These are phyloP conservation scores for Polyporus tsugae DNA, from an alignment of 1,284 basidiomycete genomes.

Conservation along the genomic window DNA sequence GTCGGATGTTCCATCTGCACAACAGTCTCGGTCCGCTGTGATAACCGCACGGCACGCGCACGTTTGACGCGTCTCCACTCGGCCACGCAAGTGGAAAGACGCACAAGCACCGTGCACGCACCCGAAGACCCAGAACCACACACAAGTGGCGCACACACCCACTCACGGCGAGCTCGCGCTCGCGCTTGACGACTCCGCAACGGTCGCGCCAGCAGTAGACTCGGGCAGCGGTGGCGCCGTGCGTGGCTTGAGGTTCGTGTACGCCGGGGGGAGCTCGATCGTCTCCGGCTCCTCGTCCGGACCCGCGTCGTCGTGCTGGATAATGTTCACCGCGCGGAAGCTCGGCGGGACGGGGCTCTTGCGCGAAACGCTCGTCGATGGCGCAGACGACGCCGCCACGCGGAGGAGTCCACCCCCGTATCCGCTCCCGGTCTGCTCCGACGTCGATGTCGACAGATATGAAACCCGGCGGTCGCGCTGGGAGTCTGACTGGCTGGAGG, in stretches of 20 bases:
- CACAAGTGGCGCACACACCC: background rate
- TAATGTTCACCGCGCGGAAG: constrained; percentile 77
- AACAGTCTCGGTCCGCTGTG: background rate
- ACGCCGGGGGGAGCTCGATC: constrained; percentile 82
- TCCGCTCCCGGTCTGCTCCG: constrained; percentile 18
- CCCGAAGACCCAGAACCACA: background rate
- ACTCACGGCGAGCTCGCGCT: constrained; percentile 7
- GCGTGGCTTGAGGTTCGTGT: constrained; percentile 52
- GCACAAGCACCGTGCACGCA: background rate
- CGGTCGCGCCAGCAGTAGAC: constrained; percentile 4
- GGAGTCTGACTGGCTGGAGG: constrained; percentile 6
- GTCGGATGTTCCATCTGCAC: background rate
- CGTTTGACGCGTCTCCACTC: too few relatives aligned
- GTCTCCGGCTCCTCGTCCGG: constrained; percentile 65
- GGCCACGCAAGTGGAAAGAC: background rate
- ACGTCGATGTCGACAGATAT: constrained; percentile 36
- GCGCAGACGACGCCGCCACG: constrained; percentile 31
- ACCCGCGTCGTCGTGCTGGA: constrained; percentile 85
- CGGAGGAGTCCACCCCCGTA: constrained; percentile 28
- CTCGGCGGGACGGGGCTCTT: constrained; percentile 52
- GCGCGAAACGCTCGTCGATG: constrained; percentile 48
- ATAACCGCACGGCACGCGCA: background rate
- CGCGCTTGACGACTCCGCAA: background rate
- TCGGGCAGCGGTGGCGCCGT: background rate
- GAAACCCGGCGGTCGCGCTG: constrained; percentile 35